These are phyloP conservation scores for Suhomyces vadensis DNA, from an alignment of 805 yeast genomes.

Conservation along the genomic window DNA sequence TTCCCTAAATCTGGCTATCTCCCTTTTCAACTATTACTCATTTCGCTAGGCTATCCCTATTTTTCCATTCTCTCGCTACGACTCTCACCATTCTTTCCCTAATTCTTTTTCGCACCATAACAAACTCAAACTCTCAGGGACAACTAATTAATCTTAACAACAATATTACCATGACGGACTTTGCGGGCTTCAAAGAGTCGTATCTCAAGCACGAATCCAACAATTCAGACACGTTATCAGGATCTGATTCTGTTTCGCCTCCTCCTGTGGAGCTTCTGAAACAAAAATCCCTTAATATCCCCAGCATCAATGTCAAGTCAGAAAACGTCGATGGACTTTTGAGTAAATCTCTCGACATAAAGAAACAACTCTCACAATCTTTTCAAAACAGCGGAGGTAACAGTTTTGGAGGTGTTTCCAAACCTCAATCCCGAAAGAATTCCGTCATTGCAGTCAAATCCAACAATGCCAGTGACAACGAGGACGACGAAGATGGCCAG, in stretches of 20 bases:
- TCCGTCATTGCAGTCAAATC: constrained; percentile 29
- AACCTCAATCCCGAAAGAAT: constrained; percentile 40
- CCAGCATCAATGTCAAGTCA: constrained; percentile 31
- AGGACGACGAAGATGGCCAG: constrained; percentile 30
- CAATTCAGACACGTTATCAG: constrained; percentile 17
- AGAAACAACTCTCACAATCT: constrained; percentile 43
- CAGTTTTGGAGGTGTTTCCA: constrained; percentile 33
- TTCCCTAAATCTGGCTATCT: no score
- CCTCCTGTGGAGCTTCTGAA: constrained; percentile 13
- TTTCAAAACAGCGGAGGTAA: constrained; percentile 23
- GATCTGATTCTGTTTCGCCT: constrained; percentile 15
- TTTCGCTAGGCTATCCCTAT: no score
- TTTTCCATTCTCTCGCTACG: no score
- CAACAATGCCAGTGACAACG: constrained; percentile 17
- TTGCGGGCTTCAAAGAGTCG: constrained; percentile 22
- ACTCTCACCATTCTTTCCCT: no score
- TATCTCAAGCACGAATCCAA: constrained; percentile 15
- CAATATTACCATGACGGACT: constrained; percentile 10
- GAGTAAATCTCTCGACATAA: constrained; percentile 37
- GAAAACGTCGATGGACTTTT: constrained; percentile 27
- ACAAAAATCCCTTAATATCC: constrained; percentile 21
- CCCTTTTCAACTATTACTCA: no score
- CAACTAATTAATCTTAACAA: no score
- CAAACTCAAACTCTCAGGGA: no score
- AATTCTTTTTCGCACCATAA: no score